Evolutionary conservation across 2,329 filamentous ascomycete species (phyloP).

Genomic region (Alternaria hordeiaustralica): DNA sequence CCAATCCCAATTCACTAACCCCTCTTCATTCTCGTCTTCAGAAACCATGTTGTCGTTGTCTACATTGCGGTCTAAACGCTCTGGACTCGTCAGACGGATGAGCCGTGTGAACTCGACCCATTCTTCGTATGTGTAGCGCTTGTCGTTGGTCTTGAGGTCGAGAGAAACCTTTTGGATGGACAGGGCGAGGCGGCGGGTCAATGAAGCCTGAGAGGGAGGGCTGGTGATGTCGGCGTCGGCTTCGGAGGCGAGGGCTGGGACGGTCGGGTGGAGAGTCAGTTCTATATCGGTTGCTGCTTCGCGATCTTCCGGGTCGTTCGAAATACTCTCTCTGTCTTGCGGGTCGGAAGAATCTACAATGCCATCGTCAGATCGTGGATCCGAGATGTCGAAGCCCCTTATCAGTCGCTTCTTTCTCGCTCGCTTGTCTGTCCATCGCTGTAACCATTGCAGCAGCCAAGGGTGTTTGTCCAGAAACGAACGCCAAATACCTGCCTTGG

Average conservation of each 20-base stretch:
- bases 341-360: neutral
- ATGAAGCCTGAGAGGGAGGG: slow-evolving; percentile 54
- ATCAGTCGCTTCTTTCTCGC: slow-evolving; percentile 51
- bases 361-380: slow-evolving; percentile 40
- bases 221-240: slow-evolving; percentile 10
- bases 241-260: slow-evolving; percentile 18
- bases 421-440: slow-evolving; percentile 45
- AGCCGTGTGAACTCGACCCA: slow-evolving; percentile 86
- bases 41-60: slow-evolving; percentile 27
- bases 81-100: slow-evolving; percentile 62
- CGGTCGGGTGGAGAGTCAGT: slow-evolving; percentile 9
- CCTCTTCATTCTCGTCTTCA: slow-evolving; percentile 65
- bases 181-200: slow-evolving; percentile 68
- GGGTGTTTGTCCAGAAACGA: slow-evolving; percentile 58
- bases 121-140: slow-evolving; percentile 79
- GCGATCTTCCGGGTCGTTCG: neutral
- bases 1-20: slow-evolving; percentile 74
- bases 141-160: slow-evolving; percentile 65
- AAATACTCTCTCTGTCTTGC: slow-evolving; percentile 22
- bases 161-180: slow-evolving; percentile 72
- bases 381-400: slow-evolving; percentile 54
- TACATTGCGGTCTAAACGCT: slow-evolving; percentile 18
- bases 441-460: slow-evolving; percentile 47
- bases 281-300: slow-evolving; percentile 14
- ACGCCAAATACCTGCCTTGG: slow-evolving; percentile 62